These are phyloP conservation scores for Teratosphaeria pseudoeucalypti DNA, from an alignment of 2,329 filamentous ascomycete species.

Conservation along the genomic window DNA sequence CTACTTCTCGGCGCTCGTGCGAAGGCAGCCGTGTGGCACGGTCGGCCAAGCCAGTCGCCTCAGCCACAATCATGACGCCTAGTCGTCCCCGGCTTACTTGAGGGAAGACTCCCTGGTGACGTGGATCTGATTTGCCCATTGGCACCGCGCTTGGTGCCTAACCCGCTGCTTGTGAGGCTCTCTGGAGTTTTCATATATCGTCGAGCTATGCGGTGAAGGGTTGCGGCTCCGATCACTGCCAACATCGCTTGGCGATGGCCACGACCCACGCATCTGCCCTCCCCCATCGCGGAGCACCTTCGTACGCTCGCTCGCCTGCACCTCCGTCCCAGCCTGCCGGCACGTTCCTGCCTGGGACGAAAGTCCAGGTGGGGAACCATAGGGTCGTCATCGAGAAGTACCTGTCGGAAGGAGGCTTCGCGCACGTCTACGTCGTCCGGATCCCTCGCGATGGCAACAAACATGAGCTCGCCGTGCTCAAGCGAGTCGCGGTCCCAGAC, in stretches of 20 bases:
- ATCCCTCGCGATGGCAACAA: slow-evolving; percentile 67
- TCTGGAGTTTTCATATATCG: neutral
- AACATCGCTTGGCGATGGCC: neutral
- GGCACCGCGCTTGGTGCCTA: neutral
- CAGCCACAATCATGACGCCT: too few relatives aligned
- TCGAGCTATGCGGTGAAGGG: neutral
- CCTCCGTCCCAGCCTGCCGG: slow-evolving; percentile 35
- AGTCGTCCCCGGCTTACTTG: too few relatives aligned
- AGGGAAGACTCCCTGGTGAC: neutral
- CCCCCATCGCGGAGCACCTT: neutral
- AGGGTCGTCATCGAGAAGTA: slow-evolving; percentile 93
- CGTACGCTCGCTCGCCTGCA: neutral
- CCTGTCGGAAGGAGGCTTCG: slow-evolving; percentile 94
- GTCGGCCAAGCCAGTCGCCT: too few relatives aligned
- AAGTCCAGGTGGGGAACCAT: slow-evolving; percentile 90
- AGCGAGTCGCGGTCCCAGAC: slow-evolving; percentile 92
- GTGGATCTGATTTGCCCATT: neutral
- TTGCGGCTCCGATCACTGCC: neutral
- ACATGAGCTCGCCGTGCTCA: slow-evolving; percentile 74
- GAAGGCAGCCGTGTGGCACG: too few relatives aligned
- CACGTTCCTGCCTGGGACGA: slow-evolving; percentile 86
- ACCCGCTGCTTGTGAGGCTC: neutral
- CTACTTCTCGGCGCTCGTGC: too few relatives aligned
- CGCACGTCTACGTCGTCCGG: slow-evolving; percentile 94
- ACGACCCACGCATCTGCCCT: neutral